Conservation (phyloP, 257 asterid genomes). For the Plantago ovata region DNA sequence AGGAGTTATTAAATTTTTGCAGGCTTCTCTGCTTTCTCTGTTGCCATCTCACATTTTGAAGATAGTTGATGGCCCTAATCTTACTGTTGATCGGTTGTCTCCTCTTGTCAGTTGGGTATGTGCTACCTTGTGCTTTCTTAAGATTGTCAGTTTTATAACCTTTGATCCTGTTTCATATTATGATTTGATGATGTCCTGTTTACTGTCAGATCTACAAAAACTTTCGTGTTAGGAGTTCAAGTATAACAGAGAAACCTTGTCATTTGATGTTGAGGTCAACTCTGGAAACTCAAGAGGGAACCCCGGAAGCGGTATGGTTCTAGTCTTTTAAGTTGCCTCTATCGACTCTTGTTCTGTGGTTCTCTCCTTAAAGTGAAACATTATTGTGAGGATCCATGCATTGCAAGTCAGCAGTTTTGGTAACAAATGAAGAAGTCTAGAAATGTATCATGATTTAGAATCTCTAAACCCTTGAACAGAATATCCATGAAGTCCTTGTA, state of each 20-base stretch:
- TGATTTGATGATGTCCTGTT: conserved; percentile 25
- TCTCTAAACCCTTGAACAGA: not conserved
- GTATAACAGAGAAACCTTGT: conserved; percentile 50
- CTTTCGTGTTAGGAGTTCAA: conserved; percentile 58
- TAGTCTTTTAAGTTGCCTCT: not conserved
- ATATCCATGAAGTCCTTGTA: not conserved
- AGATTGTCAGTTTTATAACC: conserved; percentile 6
- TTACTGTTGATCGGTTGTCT: conserved; percentile 54
- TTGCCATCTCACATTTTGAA: conserved; percentile 71
- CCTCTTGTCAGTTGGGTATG: conserved; percentile 86
- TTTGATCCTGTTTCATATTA: conserved; percentile 15
- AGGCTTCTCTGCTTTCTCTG: conserved; percentile 91
- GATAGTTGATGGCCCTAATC: conserved; percentile 52
- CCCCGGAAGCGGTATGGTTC: conserved; percentile 72
- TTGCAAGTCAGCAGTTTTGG: conserved; percentile 14
- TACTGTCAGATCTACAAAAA: conserved; percentile 57
- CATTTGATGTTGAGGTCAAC: conserved; percentile 63
- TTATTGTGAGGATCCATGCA: conserved; percentile 3
- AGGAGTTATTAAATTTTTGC: conserved; percentile 34
- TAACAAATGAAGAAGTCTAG: not conserved
- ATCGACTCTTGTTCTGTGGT: no score
- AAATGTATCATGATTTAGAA: not conserved
- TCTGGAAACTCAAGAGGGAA: conserved; percentile 76
- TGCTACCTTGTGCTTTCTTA: conserved; percentile 14
- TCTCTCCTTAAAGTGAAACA: no score